Evolutionary conservation across 345 rosid genomes (phyloP).

Genomic region (Fremontodendron californicum): DNA sequence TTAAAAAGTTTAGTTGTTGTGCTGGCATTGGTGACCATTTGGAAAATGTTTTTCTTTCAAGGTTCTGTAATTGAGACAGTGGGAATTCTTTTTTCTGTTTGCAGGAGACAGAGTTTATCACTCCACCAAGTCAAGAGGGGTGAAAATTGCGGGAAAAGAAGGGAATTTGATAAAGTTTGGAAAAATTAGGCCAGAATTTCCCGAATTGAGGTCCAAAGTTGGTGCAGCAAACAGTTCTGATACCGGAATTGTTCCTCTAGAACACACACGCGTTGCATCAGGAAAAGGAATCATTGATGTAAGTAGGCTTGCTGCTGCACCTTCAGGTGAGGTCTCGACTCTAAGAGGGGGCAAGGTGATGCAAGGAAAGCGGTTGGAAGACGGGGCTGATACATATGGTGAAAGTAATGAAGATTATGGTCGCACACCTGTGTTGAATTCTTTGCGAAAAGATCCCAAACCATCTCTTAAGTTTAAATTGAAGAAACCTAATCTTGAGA

Average conservation of each 20-base stretch:
- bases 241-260: constrained; percentile 36
- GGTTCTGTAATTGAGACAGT: background rate
- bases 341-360: constrained; percentile 37
- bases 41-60: background rate
- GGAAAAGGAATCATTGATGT: constrained; percentile 46
- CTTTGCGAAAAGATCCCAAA: constrained; percentile 63
- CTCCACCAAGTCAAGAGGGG: constrained; percentile 31
- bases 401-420: constrained; percentile 55
- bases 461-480: constrained; percentile 78
- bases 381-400: constrained; percentile 35
- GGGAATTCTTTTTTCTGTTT: constrained; percentile 13
- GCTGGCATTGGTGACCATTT: background rate
- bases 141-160: constrained; percentile 48
- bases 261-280: constrained; percentile 33
- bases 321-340: constrained; percentile 35
- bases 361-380: constrained; percentile 44
- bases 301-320: constrained; percentile 36
- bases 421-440: constrained; percentile 38
- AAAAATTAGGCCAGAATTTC: constrained; percentile 47
- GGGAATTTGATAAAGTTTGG: constrained; percentile 54
- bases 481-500: constrained; percentile 64
- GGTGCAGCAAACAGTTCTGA: constrained; percentile 30
- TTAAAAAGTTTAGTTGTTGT: background rate
- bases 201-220: constrained; percentile 36
- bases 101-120: constrained; percentile 44